A percentile compares a stretch with the other conserved stretches of the same genome.
phyloP scores from a whole-genome alignment of 2,329 filamentous ascomycete species.

The Nectriaceae sp. region DNA sequence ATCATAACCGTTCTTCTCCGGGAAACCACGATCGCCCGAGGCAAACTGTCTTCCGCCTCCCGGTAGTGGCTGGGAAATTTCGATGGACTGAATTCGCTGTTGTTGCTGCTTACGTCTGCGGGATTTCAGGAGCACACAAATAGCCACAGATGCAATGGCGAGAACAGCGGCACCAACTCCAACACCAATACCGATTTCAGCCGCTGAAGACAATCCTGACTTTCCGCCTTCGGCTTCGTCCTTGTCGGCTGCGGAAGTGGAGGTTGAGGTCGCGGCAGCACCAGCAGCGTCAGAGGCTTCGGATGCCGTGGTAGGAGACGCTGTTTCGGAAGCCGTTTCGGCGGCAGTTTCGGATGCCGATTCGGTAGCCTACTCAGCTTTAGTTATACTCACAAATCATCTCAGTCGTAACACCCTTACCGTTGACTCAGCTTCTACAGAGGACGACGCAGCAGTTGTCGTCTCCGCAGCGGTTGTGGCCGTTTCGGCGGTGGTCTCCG shows the following conservation, averaged over 20 bases:
- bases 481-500: neutral
- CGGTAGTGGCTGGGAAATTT: slow-evolving; percentile 55
- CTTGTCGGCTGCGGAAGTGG: slow-evolving; percentile 15
- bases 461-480: neutral
- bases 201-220: slow-evolving; percentile 33
- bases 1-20: slow-evolving; percentile 43
- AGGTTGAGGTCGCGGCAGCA: slow-evolving; percentile 10
- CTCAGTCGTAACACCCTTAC: slow-evolving; percentile 13
- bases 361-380: slow-evolving; percentile 13
- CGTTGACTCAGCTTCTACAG: slow-evolving; percentile 8
- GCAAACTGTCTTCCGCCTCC: slow-evolving; percentile 44
- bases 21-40: slow-evolving; percentile 36
- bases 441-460: neutral
- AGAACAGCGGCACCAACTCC: slow-evolving; percentile 46
- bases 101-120: slow-evolving; percentile 33
- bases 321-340: too few relatives aligned
- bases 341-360: too few relatives aligned
- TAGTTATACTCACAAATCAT: slow-evolving; percentile 3
- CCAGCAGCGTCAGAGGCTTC: slow-evolving; percentile 2
- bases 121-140: slow-evolving; percentile 35
- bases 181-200: slow-evolving; percentile 52
- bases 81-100: slow-evolving; percentile 31
- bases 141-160: slow-evolving; percentile 39
- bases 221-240: slow-evolving; percentile 16
- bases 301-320: slow-evolving; percentile 8